Conservation (phyloP, 2,329 filamentous ascomycete species). For the Calonectria montana region DNA sequence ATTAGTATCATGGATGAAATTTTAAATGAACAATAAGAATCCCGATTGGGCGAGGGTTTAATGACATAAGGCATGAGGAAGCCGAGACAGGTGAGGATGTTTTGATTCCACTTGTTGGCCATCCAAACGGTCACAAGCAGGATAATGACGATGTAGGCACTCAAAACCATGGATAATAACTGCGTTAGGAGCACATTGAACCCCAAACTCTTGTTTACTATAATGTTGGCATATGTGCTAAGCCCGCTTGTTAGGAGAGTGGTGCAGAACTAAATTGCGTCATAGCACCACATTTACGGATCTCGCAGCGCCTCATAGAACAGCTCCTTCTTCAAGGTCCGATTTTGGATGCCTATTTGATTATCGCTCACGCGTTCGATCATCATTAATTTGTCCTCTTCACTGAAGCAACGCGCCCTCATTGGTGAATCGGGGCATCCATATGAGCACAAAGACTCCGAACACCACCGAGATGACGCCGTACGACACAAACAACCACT, state of each 20-base stretch:
- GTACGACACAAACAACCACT: conserved; percentile 75
- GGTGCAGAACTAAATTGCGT: conserved; percentile 74
- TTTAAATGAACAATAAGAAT: neutral
- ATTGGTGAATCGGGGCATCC: conserved; percentile 78
- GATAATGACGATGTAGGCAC: conserved; percentile 78
- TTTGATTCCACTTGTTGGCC: conserved; percentile 76
- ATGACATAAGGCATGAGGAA: conserved; percentile 69
- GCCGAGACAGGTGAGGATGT: conserved; percentile 72
- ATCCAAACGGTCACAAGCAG: conserved; percentile 74
- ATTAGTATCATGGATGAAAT: neutral
- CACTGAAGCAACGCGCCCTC: conserved; percentile 75
- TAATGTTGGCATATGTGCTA: conserved; percentile 79
- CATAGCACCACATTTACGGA: conserved; percentile 74
- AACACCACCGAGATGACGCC: conserved; percentile 71
- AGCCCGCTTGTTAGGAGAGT: conserved; percentile 79
- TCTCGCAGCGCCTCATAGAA: conserved; percentile 67
- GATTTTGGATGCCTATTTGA: conserved; percentile 71
- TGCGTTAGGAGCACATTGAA: conserved; percentile 77
- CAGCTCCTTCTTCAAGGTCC: conserved; percentile 58
- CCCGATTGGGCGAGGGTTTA: neutral
- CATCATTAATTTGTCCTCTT: conserved; percentile 73
- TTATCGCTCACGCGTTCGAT: conserved; percentile 70
- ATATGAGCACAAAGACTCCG: conserved; percentile 71
- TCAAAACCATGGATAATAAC: conserved; percentile 79
- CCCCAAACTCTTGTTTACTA: conserved; percentile 72